Evolutionary conservation across 352 stramenopile genomes (phyloP), one percentile per base, ranked within the genome.

Genomic region (Blastocystis hominis): DNA sequence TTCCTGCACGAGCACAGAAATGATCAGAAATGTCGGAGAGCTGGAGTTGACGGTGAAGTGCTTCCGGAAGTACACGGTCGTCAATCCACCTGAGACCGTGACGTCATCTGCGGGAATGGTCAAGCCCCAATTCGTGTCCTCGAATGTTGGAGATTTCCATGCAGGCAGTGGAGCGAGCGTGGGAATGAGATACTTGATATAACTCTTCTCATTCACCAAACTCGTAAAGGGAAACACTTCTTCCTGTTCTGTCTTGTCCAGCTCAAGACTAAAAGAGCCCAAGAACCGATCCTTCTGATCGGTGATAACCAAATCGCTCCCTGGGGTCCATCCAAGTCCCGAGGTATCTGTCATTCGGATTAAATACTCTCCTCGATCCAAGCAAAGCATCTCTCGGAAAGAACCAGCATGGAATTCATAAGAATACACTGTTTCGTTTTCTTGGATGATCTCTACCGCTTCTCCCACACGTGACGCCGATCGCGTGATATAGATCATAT

Each of bases 51-150:
- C 5, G 4, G 20, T 24, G 3, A 80, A 15, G 17, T 63, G n/a
- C 10, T 30, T 24, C 36, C 70, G 46, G 53, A 80, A 80, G 20
- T 80, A 80, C 44, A 80, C 70, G 4, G 70, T 80, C 9, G 70
- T 46, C 15, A 80, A 30, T 64, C 70, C 70, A 9, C 38, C 36
- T 42, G 70, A 13, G 10, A 80, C 36, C n/a, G 4, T 64, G 3
- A 42, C 46, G 24, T 24, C 44, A 30, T 54, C 17, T 36, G 9
- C 40, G 17, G 38, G 6, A 9, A 42, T 2, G 7, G 24, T 17
- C 36, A 80, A n/a, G 7, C 20, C 2, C 70, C 70, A 80, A 15
- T 20, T 34, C 24, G 13, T 17, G 6, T 61, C 70, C 20, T 80
- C 36, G 53, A 80, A 80, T 2, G 3, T 10, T 1, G 70, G 46